Conservation (phyloP, 768 basidiomycete species). For the Erythrobasidium yunnanense region DNA sequence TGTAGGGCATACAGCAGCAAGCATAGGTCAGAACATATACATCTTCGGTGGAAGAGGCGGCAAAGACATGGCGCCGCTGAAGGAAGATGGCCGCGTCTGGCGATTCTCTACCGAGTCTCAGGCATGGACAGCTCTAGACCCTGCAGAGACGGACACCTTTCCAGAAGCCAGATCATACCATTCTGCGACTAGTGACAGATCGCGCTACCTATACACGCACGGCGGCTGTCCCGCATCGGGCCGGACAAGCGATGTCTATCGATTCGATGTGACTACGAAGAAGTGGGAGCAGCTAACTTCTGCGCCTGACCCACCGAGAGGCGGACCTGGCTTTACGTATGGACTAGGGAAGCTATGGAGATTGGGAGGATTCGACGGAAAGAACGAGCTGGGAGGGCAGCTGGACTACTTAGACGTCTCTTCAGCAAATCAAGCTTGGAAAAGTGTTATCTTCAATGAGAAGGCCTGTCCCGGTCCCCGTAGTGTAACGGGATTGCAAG, state of each 20-base stretch:
- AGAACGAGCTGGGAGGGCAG: constrained; percentile 41
- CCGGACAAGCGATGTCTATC: constrained; percentile 42
- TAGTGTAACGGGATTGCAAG: constrained; percentile 40
- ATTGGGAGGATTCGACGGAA: constrained; percentile 41
- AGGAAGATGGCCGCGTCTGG: constrained; percentile 39
- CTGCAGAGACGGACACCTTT: background rate
- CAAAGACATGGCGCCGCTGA: constrained; percentile 43
- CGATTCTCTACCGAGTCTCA: constrained; percentile 29
- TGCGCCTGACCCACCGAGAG: constrained; percentile 44
- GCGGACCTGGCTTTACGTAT: constrained; percentile 38
- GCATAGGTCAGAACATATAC: constrained; percentile 39
- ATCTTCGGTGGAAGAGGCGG: constrained; percentile 49
- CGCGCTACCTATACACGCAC: constrained; percentile 42
- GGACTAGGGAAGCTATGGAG: constrained; percentile 40
- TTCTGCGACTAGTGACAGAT: background rate
- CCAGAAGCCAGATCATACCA: background rate
- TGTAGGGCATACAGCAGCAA: constrained; percentile 36
- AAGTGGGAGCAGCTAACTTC: constrained; percentile 42
- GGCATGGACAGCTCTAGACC: constrained; percentile 38
- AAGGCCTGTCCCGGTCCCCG: constrained; percentile 5
- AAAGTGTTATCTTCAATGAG: constrained; percentile 23
- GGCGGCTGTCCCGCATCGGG: constrained; percentile 45
- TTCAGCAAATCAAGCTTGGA: constrained; percentile 31
- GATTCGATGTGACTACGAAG: constrained; percentile 39
- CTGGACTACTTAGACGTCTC: constrained; percentile 43